Conservation (phyloP, 2,329 filamentous ascomycete species). For the Scedosporium dehoogii region DNA sequence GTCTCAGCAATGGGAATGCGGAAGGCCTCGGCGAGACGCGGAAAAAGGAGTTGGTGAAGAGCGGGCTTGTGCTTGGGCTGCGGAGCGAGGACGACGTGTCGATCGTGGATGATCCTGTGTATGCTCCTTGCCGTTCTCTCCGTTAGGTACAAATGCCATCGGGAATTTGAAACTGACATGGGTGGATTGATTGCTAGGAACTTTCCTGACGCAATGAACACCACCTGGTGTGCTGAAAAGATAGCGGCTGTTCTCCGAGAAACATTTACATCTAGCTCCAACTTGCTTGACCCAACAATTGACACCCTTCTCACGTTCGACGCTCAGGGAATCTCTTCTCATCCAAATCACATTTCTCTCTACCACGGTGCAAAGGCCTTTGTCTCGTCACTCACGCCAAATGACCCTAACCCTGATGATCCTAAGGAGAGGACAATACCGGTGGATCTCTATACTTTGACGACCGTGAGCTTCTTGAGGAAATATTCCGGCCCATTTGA, state of each 20-base stretch:
- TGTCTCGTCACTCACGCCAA: constrained; percentile 53
- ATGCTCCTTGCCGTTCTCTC: constrained; percentile 9
- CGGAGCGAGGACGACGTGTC: constrained; percentile 68
- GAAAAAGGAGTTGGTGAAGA: constrained; percentile 74
- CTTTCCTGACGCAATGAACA: constrained; percentile 85
- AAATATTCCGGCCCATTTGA: constrained; percentile 80
- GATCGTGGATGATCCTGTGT: constrained; percentile 68
- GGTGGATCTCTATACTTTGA: constrained; percentile 78
- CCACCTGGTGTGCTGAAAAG: constrained; percentile 60
- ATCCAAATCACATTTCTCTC: constrained; percentile 89
- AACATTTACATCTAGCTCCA: constrained; percentile 61
- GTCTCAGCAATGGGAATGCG: constrained; percentile 80
- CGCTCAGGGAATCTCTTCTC: constrained; percentile 65
- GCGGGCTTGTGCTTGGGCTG: constrained; percentile 67
- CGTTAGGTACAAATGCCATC: not conserved
- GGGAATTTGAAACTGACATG: not conserved
- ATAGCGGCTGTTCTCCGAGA: constrained; percentile 61
- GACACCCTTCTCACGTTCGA: constrained; percentile 91
- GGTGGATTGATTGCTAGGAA: constrained; percentile 27
- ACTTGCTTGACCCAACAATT: constrained; percentile 44
- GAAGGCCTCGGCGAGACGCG: constrained; percentile 78
- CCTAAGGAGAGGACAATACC: constrained; percentile 34
- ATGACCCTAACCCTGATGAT: constrained; percentile 47
- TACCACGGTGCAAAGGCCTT: constrained; percentile 74
- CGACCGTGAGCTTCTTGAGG: constrained; percentile 58